Evolutionary conservation across 805 yeast genomes (phyloP).

Genomic region (Zygoascus flipseniorum): DNA sequence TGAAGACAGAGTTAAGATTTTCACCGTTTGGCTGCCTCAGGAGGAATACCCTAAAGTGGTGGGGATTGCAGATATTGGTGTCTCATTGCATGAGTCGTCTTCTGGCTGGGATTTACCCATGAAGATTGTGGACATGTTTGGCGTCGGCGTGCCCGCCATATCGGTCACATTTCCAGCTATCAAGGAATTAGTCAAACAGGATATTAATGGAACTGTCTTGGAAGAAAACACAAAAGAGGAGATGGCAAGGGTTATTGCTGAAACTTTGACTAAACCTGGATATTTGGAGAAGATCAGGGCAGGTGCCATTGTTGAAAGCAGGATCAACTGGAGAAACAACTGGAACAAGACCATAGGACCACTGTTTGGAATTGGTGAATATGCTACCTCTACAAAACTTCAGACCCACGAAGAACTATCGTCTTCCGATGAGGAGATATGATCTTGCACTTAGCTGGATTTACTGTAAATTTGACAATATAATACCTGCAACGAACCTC

Average conservation of each 20-base stretch:
- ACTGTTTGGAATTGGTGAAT: slow-evolving; percentile 30
- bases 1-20: slow-evolving; percentile 45
- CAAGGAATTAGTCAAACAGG: slow-evolving; percentile 62
- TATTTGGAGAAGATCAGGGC: slow-evolving; percentile 36
- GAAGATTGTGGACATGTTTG: slow-evolving; percentile 95
- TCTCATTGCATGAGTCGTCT: slow-evolving; percentile 84
- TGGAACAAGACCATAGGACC: slow-evolving; percentile 53
- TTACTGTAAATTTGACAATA: too few relatives aligned
- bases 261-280: slow-evolving; percentile 25
- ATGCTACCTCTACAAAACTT: slow-evolving; percentile 5
- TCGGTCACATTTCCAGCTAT: slow-evolving; percentile 71
- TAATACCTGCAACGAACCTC: too few relatives aligned
- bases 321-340: slow-evolving; percentile 61
- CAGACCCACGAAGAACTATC: background rate
- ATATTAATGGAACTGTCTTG: slow-evolving; percentile 61
- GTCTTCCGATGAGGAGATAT: slow-evolving; percentile 1
- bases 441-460: background rate
- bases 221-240: slow-evolving; percentile 31
- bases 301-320: slow-evolving; percentile 72
- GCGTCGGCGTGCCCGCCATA: slow-evolving; percentile 88
- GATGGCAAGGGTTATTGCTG: slow-evolving; percentile 36
- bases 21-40: slow-evolving; percentile 65
- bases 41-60: slow-evolving; percentile 74
- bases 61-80: slow-evolving; percentile 74
- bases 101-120: slow-evolving; percentile 94